These are phyloP conservation scores for Myochromella boudieri DNA, from an alignment of 768 basidiomycete species.

Conservation along the genomic window DNA sequence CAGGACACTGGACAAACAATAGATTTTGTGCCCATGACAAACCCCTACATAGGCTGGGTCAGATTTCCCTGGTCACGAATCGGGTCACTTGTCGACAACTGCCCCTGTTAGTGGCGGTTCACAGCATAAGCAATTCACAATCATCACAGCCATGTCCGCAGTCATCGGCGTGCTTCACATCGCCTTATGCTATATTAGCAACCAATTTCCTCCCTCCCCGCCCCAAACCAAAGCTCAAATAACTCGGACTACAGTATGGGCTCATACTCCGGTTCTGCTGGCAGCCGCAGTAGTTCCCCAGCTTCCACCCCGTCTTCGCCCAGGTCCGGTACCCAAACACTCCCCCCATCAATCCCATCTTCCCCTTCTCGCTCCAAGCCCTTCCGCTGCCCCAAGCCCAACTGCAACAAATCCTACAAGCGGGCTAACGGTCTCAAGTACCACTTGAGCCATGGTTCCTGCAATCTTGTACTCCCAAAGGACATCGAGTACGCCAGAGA, in stretches of 20 bases:
- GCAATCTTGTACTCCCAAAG: slow-evolving; percentile 90
- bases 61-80: no score
- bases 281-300: slow-evolving; percentile 25
- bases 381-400: slow-evolving; percentile 91
- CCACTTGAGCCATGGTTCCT: slow-evolving; percentile 90
- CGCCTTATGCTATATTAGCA: slow-evolving; percentile 17
- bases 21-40: no score
- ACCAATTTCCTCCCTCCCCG: slow-evolving; percentile 45
- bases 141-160: no score
- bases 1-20: no score
- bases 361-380: slow-evolving; percentile 76
- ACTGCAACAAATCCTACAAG: slow-evolving; percentile 96
- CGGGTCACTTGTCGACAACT: no score
- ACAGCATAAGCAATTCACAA: no score
- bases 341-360: slow-evolving; percentile 39
- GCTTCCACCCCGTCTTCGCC: slow-evolving; percentile 5
- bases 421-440: slow-evolving; percentile 95
- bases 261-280: slow-evolving; percentile 47
- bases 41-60: no score
- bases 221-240: slow-evolving; percentile 14
- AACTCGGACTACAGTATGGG: slow-evolving; percentile 44
- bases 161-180: no score
- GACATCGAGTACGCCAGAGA: slow-evolving; percentile 77
- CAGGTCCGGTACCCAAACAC: slow-evolving; percentile 18
- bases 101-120: no score